A percentile compares a stretch with the other conserved stretches of the same genome.
Evolutionary conservation across 23 red algal species (phyloP).

Genomic region (Porphyridium purpureum): DNA sequence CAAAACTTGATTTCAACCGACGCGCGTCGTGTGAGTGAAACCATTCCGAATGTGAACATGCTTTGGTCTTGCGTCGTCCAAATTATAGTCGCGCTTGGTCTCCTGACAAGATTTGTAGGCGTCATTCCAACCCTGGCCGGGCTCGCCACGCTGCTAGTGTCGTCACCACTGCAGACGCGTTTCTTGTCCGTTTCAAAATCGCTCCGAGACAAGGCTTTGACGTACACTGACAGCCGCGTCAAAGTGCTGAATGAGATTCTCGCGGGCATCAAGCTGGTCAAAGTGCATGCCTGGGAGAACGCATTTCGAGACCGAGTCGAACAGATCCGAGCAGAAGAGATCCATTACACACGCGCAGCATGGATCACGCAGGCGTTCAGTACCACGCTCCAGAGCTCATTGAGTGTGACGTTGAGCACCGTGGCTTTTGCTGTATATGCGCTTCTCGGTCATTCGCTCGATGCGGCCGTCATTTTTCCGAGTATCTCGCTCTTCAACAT

Average conservation of each 20-base stretch:
- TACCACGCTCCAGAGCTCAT: constrained; percentile 13
- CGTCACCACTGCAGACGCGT: constrained; percentile 30
- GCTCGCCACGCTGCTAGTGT: constrained; percentile 21
- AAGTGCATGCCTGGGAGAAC: constrained; percentile 80
- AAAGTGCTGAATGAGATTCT: constrained; percentile 59
- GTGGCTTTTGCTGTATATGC: constrained; percentile 37
- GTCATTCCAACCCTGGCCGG: constrained; percentile 36
- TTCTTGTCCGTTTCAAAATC: constrained; percentile 24
- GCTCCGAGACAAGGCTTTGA: constrained; percentile 26
- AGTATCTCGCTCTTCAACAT: constrained; percentile 65
- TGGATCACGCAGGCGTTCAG: constrained; percentile 12
- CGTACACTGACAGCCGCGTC: constrained; percentile 58
- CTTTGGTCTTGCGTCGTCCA: constrained; percentile 37
- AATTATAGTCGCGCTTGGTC: constrained; percentile 39
- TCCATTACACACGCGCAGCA: constrained; percentile 24
- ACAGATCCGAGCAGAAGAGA: constrained; percentile 18
- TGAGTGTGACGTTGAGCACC: constrained; percentile 27
- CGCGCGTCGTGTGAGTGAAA: constrained; percentile 33
- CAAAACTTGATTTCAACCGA: constrained; percentile 65
- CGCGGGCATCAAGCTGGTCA: constrained; percentile 70
- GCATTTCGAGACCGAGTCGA: constrained; percentile 47
- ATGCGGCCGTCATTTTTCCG: constrained; percentile 48
- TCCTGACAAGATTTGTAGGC: constrained; percentile 47
- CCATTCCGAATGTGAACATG: constrained; percentile 32
- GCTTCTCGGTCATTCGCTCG: constrained; percentile 5